Conservation (phyloP, 169 alveolate genomes). For the Plasmodium inui region DNA sequence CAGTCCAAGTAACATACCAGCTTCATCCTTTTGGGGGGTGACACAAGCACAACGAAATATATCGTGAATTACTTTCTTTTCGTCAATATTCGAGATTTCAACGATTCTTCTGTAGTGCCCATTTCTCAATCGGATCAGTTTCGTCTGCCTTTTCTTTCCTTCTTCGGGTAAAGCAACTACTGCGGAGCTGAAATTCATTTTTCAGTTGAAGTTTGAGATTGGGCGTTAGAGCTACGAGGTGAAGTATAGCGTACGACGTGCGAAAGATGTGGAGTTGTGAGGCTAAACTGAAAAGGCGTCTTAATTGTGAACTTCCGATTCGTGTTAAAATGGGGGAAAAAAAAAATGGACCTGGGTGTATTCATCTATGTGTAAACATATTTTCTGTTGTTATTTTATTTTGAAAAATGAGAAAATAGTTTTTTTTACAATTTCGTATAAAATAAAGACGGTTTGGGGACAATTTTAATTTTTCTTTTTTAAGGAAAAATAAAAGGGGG, state of each 20-base stretch:
- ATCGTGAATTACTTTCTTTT: neutral
- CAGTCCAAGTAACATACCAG: neutral
- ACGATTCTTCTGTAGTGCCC: conserved; percentile 66
- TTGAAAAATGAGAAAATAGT: conserved; percentile 1
- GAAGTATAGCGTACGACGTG: neutral
- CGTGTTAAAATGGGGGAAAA: neutral
- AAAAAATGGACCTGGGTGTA: neutral
- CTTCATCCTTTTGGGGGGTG: conserved; percentile 3
- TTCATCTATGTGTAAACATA: neutral
- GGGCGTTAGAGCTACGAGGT: neutral
- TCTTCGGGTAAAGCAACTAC: neutral
- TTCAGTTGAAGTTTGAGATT: neutral
- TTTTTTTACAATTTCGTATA: neutral
- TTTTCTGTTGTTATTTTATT: neutral
- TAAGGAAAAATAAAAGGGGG: neutral
- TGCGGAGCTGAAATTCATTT: neutral
- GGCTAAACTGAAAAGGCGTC: neutral
- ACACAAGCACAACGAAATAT: conserved; percentile 12
- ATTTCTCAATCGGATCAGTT: conserved; percentile 38
- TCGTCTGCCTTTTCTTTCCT: conserved; percentile 6
- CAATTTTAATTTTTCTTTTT: conserved; percentile 6
- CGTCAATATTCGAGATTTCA: conserved; percentile 18
- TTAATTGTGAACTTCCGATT: conserved; percentile 1
- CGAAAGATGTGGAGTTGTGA: neutral
- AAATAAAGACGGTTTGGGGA: neutral